Base-by-base conservation (phyloP, 2,329 filamentous ascomycete genomes). In the Neonectria sp. region DNA sequence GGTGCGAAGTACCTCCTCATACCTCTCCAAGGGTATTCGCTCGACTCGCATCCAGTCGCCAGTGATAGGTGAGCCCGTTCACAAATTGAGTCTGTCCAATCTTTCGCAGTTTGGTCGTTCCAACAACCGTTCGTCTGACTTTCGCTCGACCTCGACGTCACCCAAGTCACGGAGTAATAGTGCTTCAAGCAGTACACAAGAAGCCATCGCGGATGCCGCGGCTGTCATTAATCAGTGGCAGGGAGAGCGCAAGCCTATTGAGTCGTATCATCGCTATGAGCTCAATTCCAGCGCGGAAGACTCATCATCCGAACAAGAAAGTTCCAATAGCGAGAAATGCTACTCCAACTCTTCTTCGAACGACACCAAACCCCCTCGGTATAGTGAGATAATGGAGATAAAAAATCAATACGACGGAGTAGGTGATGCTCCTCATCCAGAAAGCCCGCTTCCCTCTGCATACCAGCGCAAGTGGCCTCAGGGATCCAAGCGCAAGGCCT, bases 401-500 rank as follows among this genome's bases (percentile, higher is more conserved):
- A 68, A 73, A 12, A 48, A 60, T 24, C 75, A 77, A 33, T 73
- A 73, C 27, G 77, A 79, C 53, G 74, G 76, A 3, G 61, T 58
- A 6, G 53, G 53, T 17, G 77, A 79, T 17, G 45, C 60, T 4
- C 43, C 37, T 27, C 60, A 65, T 11, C 49, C 56, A 24, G 66
- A 61, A 24, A 77, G 73, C 55, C 72, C 73, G 3, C 58, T 58
- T 9, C 64, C 58, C 8, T 64, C 55, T 8, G 59, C 59, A 13
- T 65, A 55, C 21, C 64, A 55, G 9, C 57, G 61, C 15, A 45
- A 61, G n/a, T 59, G 58, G 31, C 63, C 61, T 6, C 71, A 66
- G n/a, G 65, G 48, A n/a, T 66, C 65, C 7, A 81, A 81, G 58
- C 78, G 79, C 35, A 78, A 76, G 25, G 73, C 78, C 2, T 80